Base-by-base conservation (phyloP, 495 filamentous ascomycete species). In the Penicillium egyptiacum region DNA sequence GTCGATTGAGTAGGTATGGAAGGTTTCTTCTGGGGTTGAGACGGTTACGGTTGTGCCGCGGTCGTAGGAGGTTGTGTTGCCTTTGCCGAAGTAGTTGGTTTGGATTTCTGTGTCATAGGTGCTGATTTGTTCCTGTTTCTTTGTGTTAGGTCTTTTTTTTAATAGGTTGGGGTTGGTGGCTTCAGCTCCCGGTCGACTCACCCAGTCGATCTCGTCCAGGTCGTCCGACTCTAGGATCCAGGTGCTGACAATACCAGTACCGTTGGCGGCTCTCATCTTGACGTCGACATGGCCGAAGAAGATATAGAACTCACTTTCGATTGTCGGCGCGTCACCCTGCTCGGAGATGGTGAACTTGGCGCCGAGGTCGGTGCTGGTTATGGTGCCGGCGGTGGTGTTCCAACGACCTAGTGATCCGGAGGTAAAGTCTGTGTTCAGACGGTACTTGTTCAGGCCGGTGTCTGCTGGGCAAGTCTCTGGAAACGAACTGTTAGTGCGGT, bases 81-180 rank as follows among this genome's bases (percentile, higher is more conserved):
- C 94, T 74, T 96, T 96, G 70, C 90, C 89, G 69, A 96, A 98
- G 75, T 94, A 98, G 74, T 98, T 94, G 64, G 86, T 90, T 75
- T 97, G 86, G 20, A 94, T 86, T 55, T 87, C 75, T 44, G 66
- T 79, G 46, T 76, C 68, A 61, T 86, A 82, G 37, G 81, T 81
- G 58, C 90, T 88, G 50, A 87, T 75, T 61, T 71, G 68, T 55
- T 79, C 74, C 75, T 75, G 58, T 66, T n/a, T 30, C 4, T 6
- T 6, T 33, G 9, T 52, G 17, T 55, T 49, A 54, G 35, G n/a
- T n/a, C n/a, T n/a, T n/a, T n/a, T n/a, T n/a, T n/a, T n/a, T n/a
- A n/a, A n/a, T n/a, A 20, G 40, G 20, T 20, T 22, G 11, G 11
- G 22, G 17, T 45, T 43, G 12, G 19, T 56, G 22, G 4, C 1